These are phyloP conservation scores for Coffea canephora DNA, from an alignment of 257 asterid species.

Conservation along the genomic window DNA sequence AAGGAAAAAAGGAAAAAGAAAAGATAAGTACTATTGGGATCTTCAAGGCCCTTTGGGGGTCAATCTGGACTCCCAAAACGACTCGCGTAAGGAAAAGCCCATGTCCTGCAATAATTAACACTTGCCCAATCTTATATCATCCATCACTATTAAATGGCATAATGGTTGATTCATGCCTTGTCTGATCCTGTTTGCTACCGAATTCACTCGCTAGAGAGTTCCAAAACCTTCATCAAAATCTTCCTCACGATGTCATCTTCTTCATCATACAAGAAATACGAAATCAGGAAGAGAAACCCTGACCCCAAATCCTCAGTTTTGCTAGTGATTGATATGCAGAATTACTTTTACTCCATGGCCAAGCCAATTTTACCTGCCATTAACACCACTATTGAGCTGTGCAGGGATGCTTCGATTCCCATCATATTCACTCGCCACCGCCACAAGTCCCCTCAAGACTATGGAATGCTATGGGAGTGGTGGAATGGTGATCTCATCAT, in stretches of 20 bases:
- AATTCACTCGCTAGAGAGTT: too few relatives aligned
- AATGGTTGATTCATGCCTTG: too few relatives aligned
- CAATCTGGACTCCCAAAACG: too few relatives aligned
- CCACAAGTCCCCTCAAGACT: constrained; percentile 57
- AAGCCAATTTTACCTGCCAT: constrained; percentile 46
- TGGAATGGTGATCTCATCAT: constrained; percentile 61
- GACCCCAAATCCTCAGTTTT: constrained; percentile 47
- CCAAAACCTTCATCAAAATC: neutral
- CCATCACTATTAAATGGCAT: too few relatives aligned
- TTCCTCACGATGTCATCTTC: constrained; percentile 5
- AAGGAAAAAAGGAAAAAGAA: too few relatives aligned
- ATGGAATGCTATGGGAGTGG: constrained; percentile 65
- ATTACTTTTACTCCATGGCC: constrained; percentile 56
- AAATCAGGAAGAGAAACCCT: constrained; percentile 47
- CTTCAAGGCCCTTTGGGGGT: too few relatives aligned
- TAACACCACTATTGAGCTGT: constrained; percentile 53
- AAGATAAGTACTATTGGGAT: too few relatives aligned
- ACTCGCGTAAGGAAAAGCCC: too few relatives aligned
- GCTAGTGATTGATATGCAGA: constrained; percentile 65
- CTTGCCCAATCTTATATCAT: too few relatives aligned
- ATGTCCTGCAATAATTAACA: too few relatives aligned
- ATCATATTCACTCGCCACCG: constrained; percentile 76
- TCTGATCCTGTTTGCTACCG: too few relatives aligned
- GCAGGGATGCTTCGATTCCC: constrained; percentile 54
- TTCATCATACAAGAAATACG: constrained; percentile 47